Base-by-base conservation (phyloP, 352 stramenopile species). In the Phytopythium boreale region DNA sequence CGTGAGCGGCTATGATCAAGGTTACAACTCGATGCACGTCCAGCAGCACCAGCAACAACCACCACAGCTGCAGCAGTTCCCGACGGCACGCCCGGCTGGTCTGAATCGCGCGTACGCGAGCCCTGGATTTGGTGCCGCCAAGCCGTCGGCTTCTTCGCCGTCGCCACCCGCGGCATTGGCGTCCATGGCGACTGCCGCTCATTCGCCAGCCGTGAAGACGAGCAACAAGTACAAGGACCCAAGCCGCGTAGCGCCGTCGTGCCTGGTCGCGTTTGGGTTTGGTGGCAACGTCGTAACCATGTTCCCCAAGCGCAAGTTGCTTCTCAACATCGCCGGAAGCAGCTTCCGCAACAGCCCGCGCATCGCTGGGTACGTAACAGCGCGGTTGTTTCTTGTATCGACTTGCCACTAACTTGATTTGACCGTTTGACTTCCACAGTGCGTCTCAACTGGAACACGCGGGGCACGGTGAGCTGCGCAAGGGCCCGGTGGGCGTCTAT, bases 221-320 rank as follows among this genome's bases (percentile, higher is more conserved):
- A 88, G 78, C 66, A 87, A 69, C 72, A 91, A 90, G 69, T 89
- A 93, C 69, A 93, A 94, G 70, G 88, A 96, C 36, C 88, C 88
- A 20, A 90, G 76, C 20, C 76, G 89, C 43, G 73, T 84, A 9
- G 80, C 85, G 7, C 84, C 85, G 17, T 93, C 83, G 10, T 94
- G 85, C 53, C 67, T 96, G 15, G 76, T 74, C 2, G 87, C 87
- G 10, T 95, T 96, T 63, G 88, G 88, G 29, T 96, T 96, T 73
- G 88, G 88, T 70, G 88, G 88, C 14, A 96, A 92, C 56, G 73
- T 95, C n/a, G 87, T 90, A 55, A 93, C 83, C 9, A 96, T 96
- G 88, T 92, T 95, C 68, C 88, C 88, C 0, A 93, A 92, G 66
- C 79, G 84, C 57, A 95, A 96, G 59, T 56, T 95, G 61, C 84